These are phyloP conservation scores for Penicillium samsonianum DNA, from an alignment of 495 filamentous ascomycete genomes.

Conservation along the genomic window DNA sequence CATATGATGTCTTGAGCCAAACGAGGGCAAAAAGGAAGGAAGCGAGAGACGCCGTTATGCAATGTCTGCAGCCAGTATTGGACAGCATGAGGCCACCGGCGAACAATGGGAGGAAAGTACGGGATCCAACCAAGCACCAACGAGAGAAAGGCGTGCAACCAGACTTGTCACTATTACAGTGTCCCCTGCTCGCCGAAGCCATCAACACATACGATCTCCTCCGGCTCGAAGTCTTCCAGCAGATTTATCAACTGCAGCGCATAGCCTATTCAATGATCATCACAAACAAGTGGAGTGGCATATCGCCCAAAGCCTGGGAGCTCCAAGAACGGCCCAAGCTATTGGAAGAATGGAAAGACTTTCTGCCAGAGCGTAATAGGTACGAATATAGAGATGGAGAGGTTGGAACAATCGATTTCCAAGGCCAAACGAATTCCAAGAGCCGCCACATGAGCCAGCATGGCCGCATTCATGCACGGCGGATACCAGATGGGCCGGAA, in stretches of 20 bases:
- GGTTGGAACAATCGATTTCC: conserved; percentile 13
- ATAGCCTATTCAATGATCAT: conserved; percentile 8
- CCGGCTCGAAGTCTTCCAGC: conserved; percentile 37
- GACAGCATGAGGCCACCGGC: conserved; percentile 3
- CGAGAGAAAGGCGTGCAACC: neutral
- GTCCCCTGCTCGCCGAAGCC: conserved; percentile 35
- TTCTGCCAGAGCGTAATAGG: conserved; percentile 39
- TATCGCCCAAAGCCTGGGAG: conserved; percentile 27
- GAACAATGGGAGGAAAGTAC: neutral
- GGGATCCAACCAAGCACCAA: neutral
- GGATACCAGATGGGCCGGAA: conserved; percentile 6
- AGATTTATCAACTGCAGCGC: conserved; percentile 24
- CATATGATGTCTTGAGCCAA: conserved; percentile 36
- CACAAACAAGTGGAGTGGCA: conserved; percentile 24
- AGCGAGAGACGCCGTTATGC: conserved; percentile 30
- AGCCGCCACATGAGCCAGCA: conserved; percentile 6
- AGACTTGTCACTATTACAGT: conserved; percentile 24
- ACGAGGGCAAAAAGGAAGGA: conserved; percentile 29
- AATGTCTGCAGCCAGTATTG: conserved; percentile 25
- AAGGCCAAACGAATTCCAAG: conserved; percentile 8
- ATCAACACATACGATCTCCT: conserved; percentile 41
- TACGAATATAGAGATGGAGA: conserved; percentile 19
- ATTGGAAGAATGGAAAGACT: conserved; percentile 51
- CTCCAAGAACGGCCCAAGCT: conserved; percentile 42
- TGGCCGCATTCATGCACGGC: conserved; percentile 8